A percentile compares a stretch with the other conserved stretches of the same genome.
Evolutionary conservation across 139 green algal species (phyloP).

Genomic region (Picochlorum costavermella): DNA sequence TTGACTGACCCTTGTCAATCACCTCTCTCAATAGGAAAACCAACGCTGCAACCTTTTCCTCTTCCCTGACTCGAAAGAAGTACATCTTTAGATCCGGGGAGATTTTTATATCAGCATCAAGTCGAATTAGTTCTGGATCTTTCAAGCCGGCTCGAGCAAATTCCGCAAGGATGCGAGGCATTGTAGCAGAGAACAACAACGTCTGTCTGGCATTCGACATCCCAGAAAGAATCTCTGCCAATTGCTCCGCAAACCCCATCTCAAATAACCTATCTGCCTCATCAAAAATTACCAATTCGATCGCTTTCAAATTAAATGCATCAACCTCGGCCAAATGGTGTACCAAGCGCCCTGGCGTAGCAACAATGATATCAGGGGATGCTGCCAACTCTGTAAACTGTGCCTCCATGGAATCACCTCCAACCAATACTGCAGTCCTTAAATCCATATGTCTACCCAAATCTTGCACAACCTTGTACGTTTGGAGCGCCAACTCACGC

Average conservation of each 20-base stretch:
- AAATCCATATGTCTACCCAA: constrained; percentile 72
- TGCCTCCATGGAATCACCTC: constrained; percentile 90
- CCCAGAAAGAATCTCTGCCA: constrained; percentile 63
- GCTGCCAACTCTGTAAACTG: constrained; percentile 88
- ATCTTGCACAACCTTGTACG: constrained; percentile 75
- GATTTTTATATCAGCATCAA: constrained; percentile 88
- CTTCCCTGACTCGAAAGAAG: constrained; percentile 72
- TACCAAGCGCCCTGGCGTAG: constrained; percentile 86
- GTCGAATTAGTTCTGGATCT: constrained; percentile 79
- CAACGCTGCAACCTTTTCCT: constrained; percentile 88
- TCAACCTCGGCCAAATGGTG: constrained; percentile 85
- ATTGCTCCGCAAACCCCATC: constrained; percentile 92
- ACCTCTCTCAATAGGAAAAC: constrained; percentile 79
- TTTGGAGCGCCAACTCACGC: constrained; percentile 77
- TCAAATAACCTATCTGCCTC: constrained; percentile 97
- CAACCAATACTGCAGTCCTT: constrained; percentile 74
- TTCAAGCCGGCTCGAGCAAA: constrained; percentile 83
- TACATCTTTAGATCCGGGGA: constrained; percentile 68
- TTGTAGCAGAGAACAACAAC: constrained; percentile 91
- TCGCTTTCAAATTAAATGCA: constrained; percentile 53
- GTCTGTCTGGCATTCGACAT: constrained; percentile 73
- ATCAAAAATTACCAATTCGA: constrained; percentile 84
- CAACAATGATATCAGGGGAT: constrained; percentile 91
- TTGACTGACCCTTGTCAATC: constrained; percentile 56
- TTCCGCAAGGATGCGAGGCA: constrained; percentile 84